Evolutionary conservation across 352 stramenopile species (phyloP).

Genomic region (Sclerospora graminicola): DNA sequence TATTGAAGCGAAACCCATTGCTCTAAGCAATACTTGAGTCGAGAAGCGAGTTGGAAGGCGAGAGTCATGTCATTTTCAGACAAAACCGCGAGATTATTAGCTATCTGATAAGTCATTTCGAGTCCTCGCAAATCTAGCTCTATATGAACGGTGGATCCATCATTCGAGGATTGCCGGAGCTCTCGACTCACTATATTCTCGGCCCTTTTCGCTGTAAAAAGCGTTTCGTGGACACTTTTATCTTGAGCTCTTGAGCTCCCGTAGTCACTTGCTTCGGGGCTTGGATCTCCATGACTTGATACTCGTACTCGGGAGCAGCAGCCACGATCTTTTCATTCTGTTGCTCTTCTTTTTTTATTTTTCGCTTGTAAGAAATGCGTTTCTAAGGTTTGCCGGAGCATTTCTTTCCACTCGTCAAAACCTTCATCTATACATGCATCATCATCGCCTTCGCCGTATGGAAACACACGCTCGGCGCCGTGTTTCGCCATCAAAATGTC

Average conservation of each 20-base stretch:
- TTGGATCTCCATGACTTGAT: conserved; percentile 39
- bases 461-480: conserved; percentile 77
- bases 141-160: conserved; percentile 84
- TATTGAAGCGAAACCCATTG: conserved; percentile 78
- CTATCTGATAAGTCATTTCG: conserved; percentile 87
- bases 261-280: too few relatives aligned
- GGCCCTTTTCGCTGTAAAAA: conserved; percentile 83
- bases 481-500: conserved; percentile 82
- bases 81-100: conserved; percentile 92
- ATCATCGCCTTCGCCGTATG: conserved; percentile 94
- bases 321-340: too few relatives aligned
- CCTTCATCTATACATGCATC: conserved; percentile 90
- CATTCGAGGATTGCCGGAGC: conserved; percentile 60
- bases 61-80: conserved; percentile 75
- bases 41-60: conserved; percentile 79
- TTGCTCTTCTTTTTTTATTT: background rate
- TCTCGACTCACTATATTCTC: conserved; percentile 86
- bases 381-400: conserved; percentile 72
- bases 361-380: conserved; percentile 44
- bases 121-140: conserved; percentile 83
- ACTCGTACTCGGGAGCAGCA: conserved; percentile 48
- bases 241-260: conserved; percentile 28
- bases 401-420: conserved; percentile 94
- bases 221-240: conserved; percentile 81
- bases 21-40: conserved; percentile 87